Conservation (phyloP, 208 protist genomes). For the Endotrypanum monterogeii region DNA sequence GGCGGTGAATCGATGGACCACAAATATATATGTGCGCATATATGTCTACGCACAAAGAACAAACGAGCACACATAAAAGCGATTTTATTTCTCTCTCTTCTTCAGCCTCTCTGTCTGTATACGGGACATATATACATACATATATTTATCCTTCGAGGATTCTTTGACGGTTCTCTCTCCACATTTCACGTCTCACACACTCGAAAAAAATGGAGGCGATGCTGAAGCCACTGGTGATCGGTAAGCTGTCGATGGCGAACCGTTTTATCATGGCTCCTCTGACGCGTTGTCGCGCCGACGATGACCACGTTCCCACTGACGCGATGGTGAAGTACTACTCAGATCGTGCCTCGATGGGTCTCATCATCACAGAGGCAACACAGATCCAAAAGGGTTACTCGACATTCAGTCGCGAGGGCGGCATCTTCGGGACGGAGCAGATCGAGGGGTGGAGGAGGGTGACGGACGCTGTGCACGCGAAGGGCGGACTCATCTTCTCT, state of each 20-base stretch:
- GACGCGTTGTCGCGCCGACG: conserved; percentile 58
- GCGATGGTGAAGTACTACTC: conserved; percentile 66
- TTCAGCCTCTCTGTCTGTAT: not conserved
- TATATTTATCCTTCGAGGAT: too few species aligned
- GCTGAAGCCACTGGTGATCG: conserved; percentile 49
- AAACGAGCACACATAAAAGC: not conserved
- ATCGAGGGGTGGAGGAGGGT: conserved; percentile 68
- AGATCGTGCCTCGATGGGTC: conserved; percentile 62
- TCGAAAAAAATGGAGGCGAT: conserved; percentile 15
- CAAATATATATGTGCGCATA: too few species aligned
- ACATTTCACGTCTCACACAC: not conserved
- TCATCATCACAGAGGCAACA: conserved; percentile 76
- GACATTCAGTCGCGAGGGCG: conserved; percentile 41
- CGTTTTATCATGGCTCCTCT: conserved; percentile 69
- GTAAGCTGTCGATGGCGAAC: conserved; percentile 41
- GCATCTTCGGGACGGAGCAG: conserved; percentile 66
- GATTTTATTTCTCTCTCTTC: not conserved
- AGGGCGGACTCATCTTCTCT: conserved; percentile 62
- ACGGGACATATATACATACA: too few species aligned
- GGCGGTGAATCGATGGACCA: not conserved
- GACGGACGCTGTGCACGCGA: conserved; percentile 73
- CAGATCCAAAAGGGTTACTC: conserved; percentile 53
- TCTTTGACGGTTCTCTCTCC: not conserved
- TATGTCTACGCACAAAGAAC: too few species aligned
- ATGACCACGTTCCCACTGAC: conserved; percentile 43